phyloP scores from a whole-genome alignment of 2,329 filamentous ascomycete genomes.

The Paracoccidioides brasiliensis region DNA sequence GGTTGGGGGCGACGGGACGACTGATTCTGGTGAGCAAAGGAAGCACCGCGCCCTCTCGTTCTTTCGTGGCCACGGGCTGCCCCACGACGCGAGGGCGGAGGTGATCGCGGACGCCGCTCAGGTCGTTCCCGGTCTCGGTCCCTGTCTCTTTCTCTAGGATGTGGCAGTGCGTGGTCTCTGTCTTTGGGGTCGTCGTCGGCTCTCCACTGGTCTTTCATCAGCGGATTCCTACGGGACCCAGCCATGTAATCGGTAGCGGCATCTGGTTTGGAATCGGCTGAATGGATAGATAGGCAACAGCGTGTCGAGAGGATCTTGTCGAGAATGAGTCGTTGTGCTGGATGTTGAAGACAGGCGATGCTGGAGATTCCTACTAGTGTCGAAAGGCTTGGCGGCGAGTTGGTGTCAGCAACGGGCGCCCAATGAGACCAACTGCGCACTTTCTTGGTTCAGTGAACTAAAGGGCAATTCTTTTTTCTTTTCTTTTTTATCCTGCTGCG shows the following conservation, averaged over 20 bases:
- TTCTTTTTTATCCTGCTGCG: background rate
- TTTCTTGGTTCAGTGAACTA: background rate
- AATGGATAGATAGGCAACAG: slow-evolving; percentile 5
- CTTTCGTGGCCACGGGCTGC: slow-evolving; percentile 20
- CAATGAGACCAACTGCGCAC: slow-evolving; percentile 8
- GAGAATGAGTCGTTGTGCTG: slow-evolving; percentile 7
- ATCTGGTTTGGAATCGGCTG: slow-evolving; percentile 22
- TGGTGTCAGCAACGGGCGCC: slow-evolving; percentile 9
- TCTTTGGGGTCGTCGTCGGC: slow-evolving; percentile 29
- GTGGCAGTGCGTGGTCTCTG: slow-evolving; percentile 20
- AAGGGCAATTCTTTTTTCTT: background rate
- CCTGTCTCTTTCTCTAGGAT: slow-evolving; percentile 12
- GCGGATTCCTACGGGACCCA: slow-evolving; percentile 37
- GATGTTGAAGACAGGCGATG: background rate
- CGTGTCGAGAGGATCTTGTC: slow-evolving; percentile 6
- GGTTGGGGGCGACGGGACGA: slow-evolving; percentile 14
- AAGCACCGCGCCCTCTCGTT: slow-evolving; percentile 19
- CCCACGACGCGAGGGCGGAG: slow-evolving; percentile 21
- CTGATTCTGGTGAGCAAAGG: slow-evolving; percentile 13
- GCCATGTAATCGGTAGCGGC: slow-evolving; percentile 36
- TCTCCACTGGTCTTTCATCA: slow-evolving; percentile 40
- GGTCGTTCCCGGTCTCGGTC: slow-evolving; percentile 21
- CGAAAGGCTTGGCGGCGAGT: slow-evolving; percentile 1
- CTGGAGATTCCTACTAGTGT: slow-evolving; percentile 7
- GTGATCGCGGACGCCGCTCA: slow-evolving; percentile 30